A percentile compares a stretch with the other conserved stretches of the same genome.
These are phyloP conservation scores for Psilocybe subaeruginosa DNA, from an alignment of 768 basidiomycete species.

Conservation along the genomic window DNA sequence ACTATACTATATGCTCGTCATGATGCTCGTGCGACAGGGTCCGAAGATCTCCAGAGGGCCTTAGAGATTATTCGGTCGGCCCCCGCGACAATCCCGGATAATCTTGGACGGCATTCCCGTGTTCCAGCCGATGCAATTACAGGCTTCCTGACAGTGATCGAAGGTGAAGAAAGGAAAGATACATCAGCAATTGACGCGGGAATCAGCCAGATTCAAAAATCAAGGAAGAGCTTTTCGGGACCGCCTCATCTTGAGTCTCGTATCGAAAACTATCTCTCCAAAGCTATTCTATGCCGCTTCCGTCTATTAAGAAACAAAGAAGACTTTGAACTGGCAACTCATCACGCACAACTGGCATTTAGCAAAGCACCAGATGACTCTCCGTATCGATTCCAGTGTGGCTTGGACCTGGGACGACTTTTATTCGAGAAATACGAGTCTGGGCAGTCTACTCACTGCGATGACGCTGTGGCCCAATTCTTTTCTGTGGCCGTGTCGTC, in stretches of 20 bases:
- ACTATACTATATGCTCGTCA: neutral
- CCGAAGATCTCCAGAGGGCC: neutral
- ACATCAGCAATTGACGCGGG: neutral
- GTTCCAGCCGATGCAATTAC: neutral
- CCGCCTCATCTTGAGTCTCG: conserved; percentile 1
- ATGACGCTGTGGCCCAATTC: conserved; percentile 2
- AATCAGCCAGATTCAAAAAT: neutral
- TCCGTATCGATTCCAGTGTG: neutral
- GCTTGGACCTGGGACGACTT: neutral
- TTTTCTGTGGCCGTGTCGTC: neutral
- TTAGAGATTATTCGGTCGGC: neutral
- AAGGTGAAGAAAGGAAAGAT: neutral
- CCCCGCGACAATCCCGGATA: neutral
- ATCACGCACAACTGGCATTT: conserved; percentile 3
- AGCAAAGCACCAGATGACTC: conserved; percentile 2
- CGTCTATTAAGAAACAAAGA: neutral
- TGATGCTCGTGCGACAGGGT: neutral
- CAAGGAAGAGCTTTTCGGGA: conserved; percentile 4
- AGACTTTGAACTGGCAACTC: neutral
- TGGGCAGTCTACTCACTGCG: neutral
- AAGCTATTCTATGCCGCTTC: neutral
- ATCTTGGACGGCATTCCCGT: neutral
- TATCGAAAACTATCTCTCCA: conserved; percentile 6
- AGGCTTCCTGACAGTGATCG: neutral
- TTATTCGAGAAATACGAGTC: neutral